A percentile compares a stretch with the other conserved stretches of the same genome.
phyloP scores from a whole-genome alignment of 768 basidiomycete species.

The Mycena kentingensis region DNA sequence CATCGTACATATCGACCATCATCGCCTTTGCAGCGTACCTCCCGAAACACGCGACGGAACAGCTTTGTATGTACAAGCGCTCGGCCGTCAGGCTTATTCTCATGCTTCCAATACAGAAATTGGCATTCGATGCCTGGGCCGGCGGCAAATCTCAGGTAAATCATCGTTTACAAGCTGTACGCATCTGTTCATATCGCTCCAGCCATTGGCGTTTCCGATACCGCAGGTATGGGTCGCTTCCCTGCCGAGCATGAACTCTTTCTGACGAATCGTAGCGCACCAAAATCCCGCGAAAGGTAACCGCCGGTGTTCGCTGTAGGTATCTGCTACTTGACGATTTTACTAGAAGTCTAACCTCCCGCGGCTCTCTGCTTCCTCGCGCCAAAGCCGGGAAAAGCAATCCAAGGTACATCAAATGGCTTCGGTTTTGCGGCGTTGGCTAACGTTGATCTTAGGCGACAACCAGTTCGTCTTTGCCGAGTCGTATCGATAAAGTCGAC shows the following conservation, averaged over 20 bases:
- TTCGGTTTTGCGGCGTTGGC: conserved; percentile 4
- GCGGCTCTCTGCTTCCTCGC: too few species aligned
- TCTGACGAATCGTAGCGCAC: too few species aligned
- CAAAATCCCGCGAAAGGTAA: too few species aligned
- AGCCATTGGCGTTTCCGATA: too few species aligned
- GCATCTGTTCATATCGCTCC: neutral
- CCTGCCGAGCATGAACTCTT: too few species aligned
- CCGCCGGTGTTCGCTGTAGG: too few species aligned
- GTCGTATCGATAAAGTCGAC: neutral
- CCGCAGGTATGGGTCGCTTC: too few species aligned
- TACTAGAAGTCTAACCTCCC: too few species aligned
- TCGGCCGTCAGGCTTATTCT: neutral
- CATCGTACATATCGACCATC: neutral
- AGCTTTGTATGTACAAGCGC: neutral
- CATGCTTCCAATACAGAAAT: neutral
- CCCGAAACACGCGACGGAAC: neutral
- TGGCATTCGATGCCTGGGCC: neutral
- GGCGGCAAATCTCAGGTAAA: neutral
- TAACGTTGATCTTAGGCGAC: neutral
- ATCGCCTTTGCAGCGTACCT: neutral
- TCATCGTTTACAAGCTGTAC: neutral
- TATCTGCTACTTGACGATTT: too few species aligned
- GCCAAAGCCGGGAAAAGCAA: too few species aligned
- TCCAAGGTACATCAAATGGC: neutral
- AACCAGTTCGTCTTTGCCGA: conserved; percentile 7